Evolutionary conservation across 2,329 filamentous ascomycete genomes (phyloP), one percentile per base, ranked within the genome.

Genomic region (Pyrenophora seminiperda): DNA sequence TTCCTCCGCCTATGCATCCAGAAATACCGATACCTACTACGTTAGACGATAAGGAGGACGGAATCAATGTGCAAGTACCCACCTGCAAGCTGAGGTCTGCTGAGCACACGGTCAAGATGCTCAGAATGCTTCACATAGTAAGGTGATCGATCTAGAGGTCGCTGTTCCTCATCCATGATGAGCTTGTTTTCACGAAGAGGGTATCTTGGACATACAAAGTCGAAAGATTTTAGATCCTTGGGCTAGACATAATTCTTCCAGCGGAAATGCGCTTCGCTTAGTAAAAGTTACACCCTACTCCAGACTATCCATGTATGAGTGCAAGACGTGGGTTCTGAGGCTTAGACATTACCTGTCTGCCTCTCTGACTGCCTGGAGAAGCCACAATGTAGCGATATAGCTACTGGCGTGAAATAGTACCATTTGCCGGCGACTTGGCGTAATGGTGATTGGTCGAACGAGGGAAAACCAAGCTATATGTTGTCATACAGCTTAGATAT

Each of bases 11-110:
- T 18, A 65, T 50, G 32, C 53, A 58, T 5, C 59, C 61, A 7
- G 61, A 63, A 14, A 65, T 61, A 18, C 62, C 62, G 42, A 65
- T 65, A 1, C 61, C 61, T 63, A 20, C 5, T 14, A 3, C 14
- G 33, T 41, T 20, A 34, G 27, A 15, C 11, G 15, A 13, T 34
- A 32, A 18, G 30, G 3, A 3, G 3, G 7, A 2, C 11, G 14
- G 24, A 32, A 17, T 7, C 10, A 18, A 13, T n/a, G 1, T 18
- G 27, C 20, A 11, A n/a, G 22, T 14, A 19, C 37, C 22, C 47
- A 62, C 61, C 61, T 15, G 60, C 55, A 6, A 65, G 50, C 18
- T 65, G 60, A 20, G 62, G 62, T 22, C 60, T 50, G 36, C 45
- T 49, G 13, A 65, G 53, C 11, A 56, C 50, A 24, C 58, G 56